Percentiles rank a stretch among this genome's conserved stretches.
phyloP scores from a whole-genome alignment of 2,329 filamentous ascomycete genomes.

The Pyricularia grisea region DNA sequence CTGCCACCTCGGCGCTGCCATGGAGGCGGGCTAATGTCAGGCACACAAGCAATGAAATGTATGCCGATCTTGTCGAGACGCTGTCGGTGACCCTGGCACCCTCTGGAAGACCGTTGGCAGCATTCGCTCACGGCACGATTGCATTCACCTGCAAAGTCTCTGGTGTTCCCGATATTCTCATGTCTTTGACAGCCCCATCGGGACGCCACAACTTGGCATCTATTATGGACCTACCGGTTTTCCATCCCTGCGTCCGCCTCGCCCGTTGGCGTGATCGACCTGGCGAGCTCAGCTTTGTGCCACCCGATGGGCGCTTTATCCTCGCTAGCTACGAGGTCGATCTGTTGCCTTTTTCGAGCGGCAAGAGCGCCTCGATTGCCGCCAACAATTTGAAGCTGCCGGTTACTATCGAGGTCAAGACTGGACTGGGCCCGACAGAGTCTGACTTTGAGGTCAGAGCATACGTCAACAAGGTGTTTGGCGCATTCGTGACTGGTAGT shows the following conservation, averaged over 20 bases:
- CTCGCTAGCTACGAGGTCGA: conserved; percentile 93
- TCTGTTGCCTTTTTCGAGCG: conserved; percentile 61
- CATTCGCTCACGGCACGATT: conserved; percentile 84
- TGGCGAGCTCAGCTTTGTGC: conserved; percentile 90
- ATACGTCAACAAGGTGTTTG: conserved; percentile 57
- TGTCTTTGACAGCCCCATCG: conserved; percentile 71
- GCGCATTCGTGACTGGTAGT: not conserved
- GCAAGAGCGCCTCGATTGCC: conserved; percentile 43
- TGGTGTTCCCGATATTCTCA: conserved; percentile 80
- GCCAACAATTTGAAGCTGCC: conserved; percentile 64
- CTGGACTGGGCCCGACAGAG: conserved; percentile 63
- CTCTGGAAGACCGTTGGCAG: conserved; percentile 77
- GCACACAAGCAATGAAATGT: conserved; percentile 94
- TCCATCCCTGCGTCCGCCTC: conserved; percentile 89
- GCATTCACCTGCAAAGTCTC: conserved; percentile 94
- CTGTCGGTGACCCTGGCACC: conserved; percentile 82
- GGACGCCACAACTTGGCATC: conserved; percentile 67
- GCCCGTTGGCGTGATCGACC: conserved; percentile 83
- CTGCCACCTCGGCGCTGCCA: conserved; percentile 49
- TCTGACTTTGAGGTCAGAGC: conserved; percentile 85
- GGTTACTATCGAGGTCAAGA: conserved; percentile 71
- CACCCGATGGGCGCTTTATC: conserved; percentile 88
- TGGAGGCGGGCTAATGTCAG: conserved; percentile 89
- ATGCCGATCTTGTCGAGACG: conserved; percentile 90
- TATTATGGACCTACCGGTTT: conserved; percentile 80